Conservation (phyloP, 805 yeast genomes). For the Starmerella powellii region DNA sequence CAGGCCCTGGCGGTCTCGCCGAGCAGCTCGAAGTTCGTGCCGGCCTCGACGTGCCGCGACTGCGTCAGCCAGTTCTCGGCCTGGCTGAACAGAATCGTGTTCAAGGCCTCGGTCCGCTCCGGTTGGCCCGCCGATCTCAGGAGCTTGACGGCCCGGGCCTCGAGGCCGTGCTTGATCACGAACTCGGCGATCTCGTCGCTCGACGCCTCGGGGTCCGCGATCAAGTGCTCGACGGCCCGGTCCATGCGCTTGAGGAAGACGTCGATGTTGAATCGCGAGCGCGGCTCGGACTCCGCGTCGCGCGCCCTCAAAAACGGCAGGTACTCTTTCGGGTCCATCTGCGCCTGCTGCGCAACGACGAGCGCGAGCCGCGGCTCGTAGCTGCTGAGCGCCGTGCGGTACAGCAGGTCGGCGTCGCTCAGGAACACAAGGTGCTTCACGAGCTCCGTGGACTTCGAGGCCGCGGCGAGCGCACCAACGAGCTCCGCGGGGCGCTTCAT, state of each 20-base stretch:
- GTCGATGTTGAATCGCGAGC: conserved; percentile 69
- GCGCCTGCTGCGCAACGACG: conserved; percentile 86
- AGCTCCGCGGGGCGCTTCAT: conserved; percentile 82
- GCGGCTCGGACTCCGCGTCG: conserved; percentile 50
- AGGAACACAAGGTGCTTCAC: conserved; percentile 80
- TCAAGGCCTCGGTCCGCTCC: not conserved
- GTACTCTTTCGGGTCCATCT: conserved; percentile 95
- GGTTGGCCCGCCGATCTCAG: conserved; percentile 1
- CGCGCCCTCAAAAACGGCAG: conserved; percentile 78
- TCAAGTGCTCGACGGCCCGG: conserved; percentile 57
- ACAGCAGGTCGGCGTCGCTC: conserved; percentile 75
- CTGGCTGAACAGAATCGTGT: conserved; percentile 41
- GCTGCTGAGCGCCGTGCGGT: conserved; percentile 64
- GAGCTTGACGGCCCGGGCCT: conserved; percentile 47
- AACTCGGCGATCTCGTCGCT: conserved; percentile 50
- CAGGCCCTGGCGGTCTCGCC: conserved; percentile 47
- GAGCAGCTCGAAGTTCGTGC: conserved; percentile 60
- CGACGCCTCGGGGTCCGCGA: conserved; percentile 29
- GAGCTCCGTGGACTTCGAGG: conserved; percentile 27
- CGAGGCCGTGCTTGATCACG: conserved; percentile 57
- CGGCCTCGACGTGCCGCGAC: conserved; percentile 63
- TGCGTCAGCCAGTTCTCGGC: conserved; percentile 50
- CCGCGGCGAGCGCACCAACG: conserved; percentile 55
- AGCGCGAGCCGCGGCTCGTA: conserved; percentile 75
- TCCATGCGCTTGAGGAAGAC: conserved; percentile 55